Evolutionary conservation across 2,329 filamentous ascomycete genomes (phyloP), one percentile per base, ranked within the genome.

Genomic region (Magnaporthiopsis incrustans): DNA sequence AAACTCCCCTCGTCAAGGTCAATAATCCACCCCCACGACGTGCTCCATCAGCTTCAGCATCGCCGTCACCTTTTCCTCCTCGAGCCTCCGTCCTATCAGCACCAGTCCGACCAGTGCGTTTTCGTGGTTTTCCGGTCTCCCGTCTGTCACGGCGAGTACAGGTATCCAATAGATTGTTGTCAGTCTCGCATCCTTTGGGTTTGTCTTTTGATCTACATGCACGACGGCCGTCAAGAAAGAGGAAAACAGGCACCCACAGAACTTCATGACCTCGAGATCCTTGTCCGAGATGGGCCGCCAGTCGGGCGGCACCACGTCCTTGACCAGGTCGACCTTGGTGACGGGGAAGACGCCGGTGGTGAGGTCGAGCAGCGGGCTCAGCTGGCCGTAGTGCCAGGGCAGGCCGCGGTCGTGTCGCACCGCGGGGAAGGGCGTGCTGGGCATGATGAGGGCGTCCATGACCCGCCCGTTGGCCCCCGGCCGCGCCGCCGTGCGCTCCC

Each of bases 351-450:
- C 79, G 2, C 83, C 72, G 11, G 79, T 81, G 0, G 88, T 85
- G 71, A 89, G 89, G 71, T 91, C 87, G 1, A 90, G 79, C 57
- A 90, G 69, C 70, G 90, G 91, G 86, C 87, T 90, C 66, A 86
- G 81, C 0, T 81, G 76, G 0, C 86, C 88, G 68, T 90, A 91
- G 1, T 81, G 81, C 86, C 86, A 90, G 77, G 71, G 88, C 8
- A 73, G 68, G 0, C 71, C 71, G 12, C 75, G 75, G 25, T 77
- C 74, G 60, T 78, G 76, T 6, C 67, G 68, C n/a, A 69, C 69
- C 0, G 76, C 76, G 3, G 76, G 74, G 2, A 76, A 75, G 22
- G 76, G 70, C 57, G 73, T 77, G 1, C 71, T 70, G 1, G 76
- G 76, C 2, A 73, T 71, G 14, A 77, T 62, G 35, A 78, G 66